phyloP scores from a whole-genome alignment of 306 rosid species.

The Begonia loranthoides region DNA sequence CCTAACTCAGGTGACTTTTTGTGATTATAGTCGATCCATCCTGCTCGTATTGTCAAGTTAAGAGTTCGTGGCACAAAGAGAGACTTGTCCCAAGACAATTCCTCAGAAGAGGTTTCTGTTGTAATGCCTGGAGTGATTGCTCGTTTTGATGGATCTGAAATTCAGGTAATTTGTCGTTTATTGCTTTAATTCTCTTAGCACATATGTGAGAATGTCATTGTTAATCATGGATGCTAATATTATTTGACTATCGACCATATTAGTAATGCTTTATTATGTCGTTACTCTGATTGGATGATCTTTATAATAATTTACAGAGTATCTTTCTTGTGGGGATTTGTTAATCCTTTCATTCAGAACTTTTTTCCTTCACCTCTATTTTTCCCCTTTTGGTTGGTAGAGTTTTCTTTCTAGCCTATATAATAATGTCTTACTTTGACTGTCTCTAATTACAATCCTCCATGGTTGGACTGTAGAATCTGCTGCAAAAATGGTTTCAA shows the following conservation, averaged over 20 bases:
- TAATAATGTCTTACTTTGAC: neutral
- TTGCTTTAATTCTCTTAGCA: neutral
- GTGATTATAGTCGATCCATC: constrained; percentile 50
- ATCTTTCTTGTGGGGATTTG: neutral
- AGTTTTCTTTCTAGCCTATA: neutral
- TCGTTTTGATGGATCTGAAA: constrained; percentile 71
- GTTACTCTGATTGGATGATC: neutral
- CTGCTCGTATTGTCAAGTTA: constrained; percentile 56
- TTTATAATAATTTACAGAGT: neutral
- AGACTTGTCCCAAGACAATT: constrained; percentile 59
- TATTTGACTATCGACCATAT: too few relatives aligned
- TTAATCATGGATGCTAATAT: neutral
- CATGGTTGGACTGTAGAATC: constrained; percentile 37
- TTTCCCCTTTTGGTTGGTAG: neutral
- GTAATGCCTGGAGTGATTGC: constrained; percentile 73
- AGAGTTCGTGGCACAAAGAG: constrained; percentile 85
- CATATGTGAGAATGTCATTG: constrained; percentile 1
- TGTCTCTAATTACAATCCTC: constrained; percentile 15
- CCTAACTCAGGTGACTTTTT: neutral
- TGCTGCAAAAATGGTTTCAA: constrained; percentile 73
- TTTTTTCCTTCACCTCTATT: neutral
- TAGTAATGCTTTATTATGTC: neutral
- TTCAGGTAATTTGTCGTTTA: constrained; percentile 46
- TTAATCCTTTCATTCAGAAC: neutral
- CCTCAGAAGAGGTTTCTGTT: constrained; percentile 79